A percentile compares a stretch with the other conserved stretches of the same genome.
Conservation (phyloP, 1,284 basidiomycete genomes). For the Marasmius tenuissimus region DNA sequence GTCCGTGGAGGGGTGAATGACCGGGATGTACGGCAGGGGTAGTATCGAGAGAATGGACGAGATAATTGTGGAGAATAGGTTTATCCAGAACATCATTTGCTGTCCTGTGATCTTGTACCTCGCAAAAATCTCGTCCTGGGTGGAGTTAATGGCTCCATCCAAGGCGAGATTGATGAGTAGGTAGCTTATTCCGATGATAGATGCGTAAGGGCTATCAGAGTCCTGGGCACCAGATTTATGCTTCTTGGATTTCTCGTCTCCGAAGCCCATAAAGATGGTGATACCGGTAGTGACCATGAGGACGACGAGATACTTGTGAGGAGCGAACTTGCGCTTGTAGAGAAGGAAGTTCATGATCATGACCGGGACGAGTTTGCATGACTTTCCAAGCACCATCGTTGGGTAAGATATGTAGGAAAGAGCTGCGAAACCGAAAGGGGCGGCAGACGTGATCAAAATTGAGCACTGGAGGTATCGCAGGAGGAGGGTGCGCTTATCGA, state of each 20-base stretch:
- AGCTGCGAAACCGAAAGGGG: conserved; percentile 93
- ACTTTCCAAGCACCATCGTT: conserved; percentile 97
- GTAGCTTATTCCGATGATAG: conserved; percentile 68
- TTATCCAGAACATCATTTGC: conserved; percentile 99
- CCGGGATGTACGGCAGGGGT: conserved; percentile 75
- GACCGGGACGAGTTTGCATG: conserved; percentile 96
- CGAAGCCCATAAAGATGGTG: conserved; percentile 92
- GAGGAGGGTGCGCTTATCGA: conserved; percentile 57
- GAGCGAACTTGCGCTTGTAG: conserved; percentile 88
- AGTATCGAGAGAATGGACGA: conserved; percentile 67
- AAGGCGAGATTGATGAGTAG: conserved; percentile 85
- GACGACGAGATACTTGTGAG: conserved; percentile 94
- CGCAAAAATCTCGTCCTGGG: conserved; percentile 95
- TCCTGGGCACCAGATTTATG: conserved; percentile 31
- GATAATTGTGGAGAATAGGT: conserved; percentile 76
- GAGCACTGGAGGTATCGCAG: conserved; percentile 81
- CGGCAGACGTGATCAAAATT: conserved; percentile 86
- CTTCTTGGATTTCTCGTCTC: conserved; percentile 54
- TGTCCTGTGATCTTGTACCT: conserved; percentile 82
- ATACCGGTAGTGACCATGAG: conserved; percentile 92
- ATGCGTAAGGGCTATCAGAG: conserved; percentile 43
- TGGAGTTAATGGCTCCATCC: conserved; percentile 96
- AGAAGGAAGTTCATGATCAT: conserved; percentile 93
- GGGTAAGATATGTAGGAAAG: conserved; percentile 95
- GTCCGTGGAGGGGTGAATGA: conserved; percentile 62